Base-by-base conservation (phyloP, 768 basidiomycete genomes). In the Termitomyces sp. region DNA sequence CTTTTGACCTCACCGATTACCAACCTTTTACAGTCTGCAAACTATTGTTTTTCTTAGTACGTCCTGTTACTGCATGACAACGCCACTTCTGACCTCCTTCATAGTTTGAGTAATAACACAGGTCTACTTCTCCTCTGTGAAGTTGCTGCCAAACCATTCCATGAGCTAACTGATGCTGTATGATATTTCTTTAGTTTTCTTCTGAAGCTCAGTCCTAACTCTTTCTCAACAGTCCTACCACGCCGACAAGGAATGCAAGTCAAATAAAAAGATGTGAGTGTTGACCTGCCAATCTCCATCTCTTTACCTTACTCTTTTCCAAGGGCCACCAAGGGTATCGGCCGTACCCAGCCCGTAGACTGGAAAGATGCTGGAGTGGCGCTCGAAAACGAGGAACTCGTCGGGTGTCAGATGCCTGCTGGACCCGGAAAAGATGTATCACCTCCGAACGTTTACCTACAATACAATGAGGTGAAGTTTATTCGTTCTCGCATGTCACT, bases 101-200 rank as follows among this genome's bases (percentile, higher is more conserved):
- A 45, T 63, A 81, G 80, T 51, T 57, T 83, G 66, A 83, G 82
- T 60, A 63, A 77, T 60, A 66, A 72, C 54, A 76, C 72, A 1
- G 84, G 83, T 35, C 55, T 85, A n/a, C 71, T 86, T 16, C 72
- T 86, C 25, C 75, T 85, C 5, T 84, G 83, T 60, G 84, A 85
- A 61, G 81, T 84, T 15, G 82, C 78, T 9, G 81, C 71, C 5
- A 78, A 78, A 55, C 84, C 84, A 0, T 78, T 79, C 68, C 70
- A 76, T 60, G 84, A 85, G 60, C 74, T 68, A 51, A 58, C 52
- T 15, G 18, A 71, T 33, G 76, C 79, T 22, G 73, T 73, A 63
- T 32, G 67, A 57, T n/a, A 18, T 44, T 7, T 29, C 39, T 32
- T 31, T 7, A 10, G 22, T 32, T 27, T 2, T 11, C n/a, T n/a